These are phyloP conservation scores for Endoconidiophora polonica DNA, from an alignment of 2,329 filamentous ascomycete genomes.

Conservation along the genomic window DNA sequence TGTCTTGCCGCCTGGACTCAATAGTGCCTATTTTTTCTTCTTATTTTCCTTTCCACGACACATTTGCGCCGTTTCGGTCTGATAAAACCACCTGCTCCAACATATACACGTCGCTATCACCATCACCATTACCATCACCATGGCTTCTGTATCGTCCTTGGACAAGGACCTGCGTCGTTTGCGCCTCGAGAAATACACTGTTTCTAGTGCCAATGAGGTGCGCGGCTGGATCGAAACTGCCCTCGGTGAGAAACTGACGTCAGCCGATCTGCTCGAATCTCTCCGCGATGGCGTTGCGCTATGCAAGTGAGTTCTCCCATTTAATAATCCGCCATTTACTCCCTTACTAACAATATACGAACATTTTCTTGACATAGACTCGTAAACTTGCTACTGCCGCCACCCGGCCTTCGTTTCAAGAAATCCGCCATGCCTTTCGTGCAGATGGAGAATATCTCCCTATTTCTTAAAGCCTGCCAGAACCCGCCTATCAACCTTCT, in stretches of 20 bases:
- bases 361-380: constrained; percentile 35
- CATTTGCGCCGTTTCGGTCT: no score
- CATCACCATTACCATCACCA: constrained; percentile 22
- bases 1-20: no score
- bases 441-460: constrained; percentile 98
- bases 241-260: constrained; percentile 54
- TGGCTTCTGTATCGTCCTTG: constrained; percentile 86
- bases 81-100: no score
- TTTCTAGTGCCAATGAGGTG: constrained; percentile 72
- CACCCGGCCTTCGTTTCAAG: constrained; percentile 76
- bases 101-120: no score
- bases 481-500: constrained; percentile 70
- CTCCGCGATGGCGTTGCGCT: constrained; percentile 84
- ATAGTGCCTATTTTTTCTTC: no score
- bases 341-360: constrained; percentile 5
- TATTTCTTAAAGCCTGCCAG: constrained; percentile 83
- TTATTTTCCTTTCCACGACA: no score
- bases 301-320: constrained; percentile 53
- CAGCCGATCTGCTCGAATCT: constrained; percentile 63
- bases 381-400: constrained; percentile 60
- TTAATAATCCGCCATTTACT: neutral
- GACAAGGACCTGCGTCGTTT: constrained; percentile 91
- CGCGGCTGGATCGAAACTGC: constrained; percentile 71
- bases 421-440: constrained; percentile 91
- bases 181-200: constrained; percentile 86